These are phyloP conservation scores for Colletotrichum filicis DNA, from an alignment of 2,329 filamentous ascomycete species.

Conservation along the genomic window DNA sequence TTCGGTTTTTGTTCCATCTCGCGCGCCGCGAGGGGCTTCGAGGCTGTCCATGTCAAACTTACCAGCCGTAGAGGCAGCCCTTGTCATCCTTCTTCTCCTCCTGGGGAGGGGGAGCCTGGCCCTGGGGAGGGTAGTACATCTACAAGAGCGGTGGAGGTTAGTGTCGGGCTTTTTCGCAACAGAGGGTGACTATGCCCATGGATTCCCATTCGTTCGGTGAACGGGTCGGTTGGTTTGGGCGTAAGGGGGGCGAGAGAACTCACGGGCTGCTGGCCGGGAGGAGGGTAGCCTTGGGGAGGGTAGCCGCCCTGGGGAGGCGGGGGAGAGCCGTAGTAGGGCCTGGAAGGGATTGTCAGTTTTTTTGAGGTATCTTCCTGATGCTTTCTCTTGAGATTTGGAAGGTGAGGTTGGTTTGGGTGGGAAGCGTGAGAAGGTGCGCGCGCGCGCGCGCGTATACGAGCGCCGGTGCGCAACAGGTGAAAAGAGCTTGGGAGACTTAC, in stretches of 20 bases:
- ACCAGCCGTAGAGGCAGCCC: slow-evolving; percentile 54
- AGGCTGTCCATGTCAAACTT: slow-evolving; percentile 18
- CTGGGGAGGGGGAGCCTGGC: slow-evolving; percentile 45
- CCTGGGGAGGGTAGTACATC: slow-evolving; percentile 43
- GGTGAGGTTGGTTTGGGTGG: not conserved
- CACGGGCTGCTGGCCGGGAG: slow-evolving; percentile 37
- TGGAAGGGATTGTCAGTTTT: slow-evolving; percentile 15
- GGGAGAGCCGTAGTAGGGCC: slow-evolving; percentile 36
- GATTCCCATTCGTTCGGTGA: not conserved
- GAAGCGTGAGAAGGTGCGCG: not conserved
- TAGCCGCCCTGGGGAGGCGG: slow-evolving; percentile 39
- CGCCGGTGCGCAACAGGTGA: not conserved
- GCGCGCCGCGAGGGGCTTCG: not conserved
- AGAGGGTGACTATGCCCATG: not conserved
- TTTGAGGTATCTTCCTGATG: not conserved
- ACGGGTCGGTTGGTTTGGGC: not conserved
- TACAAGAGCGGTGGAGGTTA: not conserved
- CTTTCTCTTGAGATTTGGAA: not conserved
- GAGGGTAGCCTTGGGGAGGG: slow-evolving; percentile 36
- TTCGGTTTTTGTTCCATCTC: no score
- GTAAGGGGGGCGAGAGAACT: not conserved
- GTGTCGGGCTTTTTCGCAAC: not conserved
- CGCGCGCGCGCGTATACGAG: not conserved
- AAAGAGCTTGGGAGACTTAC: not conserved
- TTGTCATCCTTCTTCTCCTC: slow-evolving; percentile 53